Evolutionary conservation across 1,284 basidiomycete species (phyloP).

Genomic region (Ustilago cynodontis): DNA sequence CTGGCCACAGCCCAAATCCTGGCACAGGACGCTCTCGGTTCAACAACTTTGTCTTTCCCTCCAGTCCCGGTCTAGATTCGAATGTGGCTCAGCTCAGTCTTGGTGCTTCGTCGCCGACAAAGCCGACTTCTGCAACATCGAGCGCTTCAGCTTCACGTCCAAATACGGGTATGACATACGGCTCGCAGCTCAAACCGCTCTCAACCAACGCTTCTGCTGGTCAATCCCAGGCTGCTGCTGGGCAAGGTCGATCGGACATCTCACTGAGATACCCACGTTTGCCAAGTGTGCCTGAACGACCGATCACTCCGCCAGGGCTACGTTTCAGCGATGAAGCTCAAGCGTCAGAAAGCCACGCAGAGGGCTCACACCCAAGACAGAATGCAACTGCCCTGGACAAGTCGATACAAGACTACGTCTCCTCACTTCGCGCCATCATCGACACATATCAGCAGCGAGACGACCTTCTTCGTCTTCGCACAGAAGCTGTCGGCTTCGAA

Average conservation of each 20-base stretch:
- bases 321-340: background rate
- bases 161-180: background rate
- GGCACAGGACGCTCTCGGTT: conserved; percentile 22
- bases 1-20: conserved; percentile 27
- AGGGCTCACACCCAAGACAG: background rate
- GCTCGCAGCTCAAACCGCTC: background rate
- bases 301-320: conserved; percentile 17
- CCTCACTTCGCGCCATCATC: conserved; percentile 20
- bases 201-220: background rate
- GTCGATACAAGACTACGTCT: conserved; percentile 19
- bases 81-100: conserved; percentile 23
- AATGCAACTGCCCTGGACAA: background rate
- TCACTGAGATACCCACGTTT: conserved; percentile 44
- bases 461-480: conserved; percentile 44
- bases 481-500: conserved; percentile 55
- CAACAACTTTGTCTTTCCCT: conserved; percentile 22
- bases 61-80: conserved; percentile 25
- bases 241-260: conserved; percentile 18
- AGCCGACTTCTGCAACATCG: background rate
- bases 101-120: background rate
- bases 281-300: conserved; percentile 17
- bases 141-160: background rate
- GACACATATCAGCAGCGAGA: conserved; percentile 36
- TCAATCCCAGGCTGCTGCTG: background rate
- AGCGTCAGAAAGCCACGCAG: background rate